Conservation (phyloP, 2,329 filamentous ascomycete species). For the Aspergillus ustus region DNA sequence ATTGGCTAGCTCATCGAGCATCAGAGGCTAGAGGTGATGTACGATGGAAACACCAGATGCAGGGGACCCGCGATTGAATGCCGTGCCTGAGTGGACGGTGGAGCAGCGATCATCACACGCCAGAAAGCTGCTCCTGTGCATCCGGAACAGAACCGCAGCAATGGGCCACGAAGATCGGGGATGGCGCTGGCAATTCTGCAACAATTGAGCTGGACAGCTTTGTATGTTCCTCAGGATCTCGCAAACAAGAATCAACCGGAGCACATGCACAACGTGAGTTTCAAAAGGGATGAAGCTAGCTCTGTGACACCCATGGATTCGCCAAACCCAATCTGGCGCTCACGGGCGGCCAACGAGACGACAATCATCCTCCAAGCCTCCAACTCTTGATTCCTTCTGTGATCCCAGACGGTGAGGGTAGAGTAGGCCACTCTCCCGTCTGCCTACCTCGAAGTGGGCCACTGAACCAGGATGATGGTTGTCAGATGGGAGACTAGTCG, state of each 20-base stretch:
- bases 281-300: neutral
- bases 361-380: neutral
- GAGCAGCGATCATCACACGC: constrained; percentile 9
- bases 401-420: neutral
- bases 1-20: constrained; percentile 9
- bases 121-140: constrained; percentile 1
- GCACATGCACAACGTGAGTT: constrained; percentile 8
- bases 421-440: neutral
- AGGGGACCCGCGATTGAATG: constrained; percentile 12
- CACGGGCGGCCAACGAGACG: neutral
- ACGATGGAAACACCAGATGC: constrained; percentile 10
- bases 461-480: neutral
- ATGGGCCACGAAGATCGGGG: neutral
- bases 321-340: neutral
- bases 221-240: neutral
- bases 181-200: neutral
- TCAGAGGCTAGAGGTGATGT: neutral
- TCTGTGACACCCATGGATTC: constrained; percentile 1
- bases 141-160: neutral
- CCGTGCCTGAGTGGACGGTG: constrained; percentile 5
- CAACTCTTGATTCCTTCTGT: neutral
- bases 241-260: neutral
- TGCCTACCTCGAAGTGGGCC: neutral
- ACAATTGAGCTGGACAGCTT: neutral
- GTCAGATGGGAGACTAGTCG: neutral